Evolutionary conservation across 345 rosid species (phyloP), one percentile per base, ranked within the genome.

Genomic region (Hypericum perforatum): DNA sequence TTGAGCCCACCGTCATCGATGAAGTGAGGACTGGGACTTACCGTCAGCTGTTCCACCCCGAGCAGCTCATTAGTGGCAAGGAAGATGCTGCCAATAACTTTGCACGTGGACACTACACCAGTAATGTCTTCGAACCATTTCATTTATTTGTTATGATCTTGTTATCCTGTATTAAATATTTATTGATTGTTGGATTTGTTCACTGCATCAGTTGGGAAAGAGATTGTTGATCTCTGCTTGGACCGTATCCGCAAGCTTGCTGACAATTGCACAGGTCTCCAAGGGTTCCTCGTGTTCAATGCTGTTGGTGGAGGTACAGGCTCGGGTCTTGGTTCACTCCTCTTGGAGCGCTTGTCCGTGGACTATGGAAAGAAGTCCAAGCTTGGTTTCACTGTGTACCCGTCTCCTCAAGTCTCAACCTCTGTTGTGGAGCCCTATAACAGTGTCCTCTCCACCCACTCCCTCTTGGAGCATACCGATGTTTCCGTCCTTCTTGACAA

Each of bases 221-320:
- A 84, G 43, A 84, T 84, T 68, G 92, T 84, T 47, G 92, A 84
- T 52, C 71, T 84, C 53, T 84, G 92, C 71, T 62, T 84, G 63
- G 88, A 84, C 70, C 85, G 85, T 32, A 81, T 81, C 56, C 64
- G 88, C 40, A 84, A 84, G 80, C 76, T 84, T 29, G 92, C 92
- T 16, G 92, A 84, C 58, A 84, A 84, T 69, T 84, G 92, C 62
- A 84, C 92, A 50, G 92, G 92, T 63, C 92, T 84, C 10, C 88
- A 81, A 68, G 92, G 92, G 0, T 84, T 83, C 78, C 81, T 83
- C 40, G 91, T 83, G 11, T 83, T 83, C 69, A 81, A 81, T 5
- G 90, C 90, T 45, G 90, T 83, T 54, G 90, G 90, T 58, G 90
- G 90, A 49, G 90, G 90, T 0, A 83, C 91, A 49, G 92, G 88